phyloP scores from a whole-genome alignment of 306 rosid genomes.

The Medicago lupulina region DNA sequence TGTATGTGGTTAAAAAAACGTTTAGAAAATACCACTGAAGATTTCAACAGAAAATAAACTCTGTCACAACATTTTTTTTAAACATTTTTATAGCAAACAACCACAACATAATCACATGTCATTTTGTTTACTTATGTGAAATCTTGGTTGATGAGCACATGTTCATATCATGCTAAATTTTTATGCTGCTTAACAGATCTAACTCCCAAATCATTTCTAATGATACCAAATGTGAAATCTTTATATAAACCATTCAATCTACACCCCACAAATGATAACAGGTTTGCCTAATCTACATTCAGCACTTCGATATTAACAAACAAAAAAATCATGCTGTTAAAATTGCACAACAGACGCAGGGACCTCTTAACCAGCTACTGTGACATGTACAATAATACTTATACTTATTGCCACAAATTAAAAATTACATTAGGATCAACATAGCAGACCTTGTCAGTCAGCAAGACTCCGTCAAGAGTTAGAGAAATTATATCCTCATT shows the following conservation, averaged over 20 bases:
- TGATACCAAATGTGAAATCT: background rate
- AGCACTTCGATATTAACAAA: background rate
- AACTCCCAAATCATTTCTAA: background rate
- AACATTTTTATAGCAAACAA: too few relatives aligned
- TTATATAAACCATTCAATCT: constrained; percentile 7
- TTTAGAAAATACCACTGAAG: background rate
- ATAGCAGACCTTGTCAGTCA: background rate
- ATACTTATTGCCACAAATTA: constrained; percentile 2
- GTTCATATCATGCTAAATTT: background rate
- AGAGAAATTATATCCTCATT: background rate
- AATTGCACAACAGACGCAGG: background rate
- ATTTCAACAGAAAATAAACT: constrained; percentile 2
- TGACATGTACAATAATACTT: constrained; percentile 2
- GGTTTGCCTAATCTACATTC: background rate
- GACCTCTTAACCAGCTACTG: constrained; percentile 5
- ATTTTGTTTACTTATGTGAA: background rate
- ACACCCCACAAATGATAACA: background rate
- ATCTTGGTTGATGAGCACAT: background rate
- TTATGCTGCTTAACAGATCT: background rate
- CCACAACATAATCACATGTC: background rate
- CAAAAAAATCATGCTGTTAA: background rate
- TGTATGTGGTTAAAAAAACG: background rate
- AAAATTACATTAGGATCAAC: background rate
- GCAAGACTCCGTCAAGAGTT: background rate
- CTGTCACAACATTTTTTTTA: background rate